These are phyloP conservation scores for Dothiorella sarmentorum DNA, from an alignment of 2,329 filamentous ascomycete species.

Conservation along the genomic window DNA sequence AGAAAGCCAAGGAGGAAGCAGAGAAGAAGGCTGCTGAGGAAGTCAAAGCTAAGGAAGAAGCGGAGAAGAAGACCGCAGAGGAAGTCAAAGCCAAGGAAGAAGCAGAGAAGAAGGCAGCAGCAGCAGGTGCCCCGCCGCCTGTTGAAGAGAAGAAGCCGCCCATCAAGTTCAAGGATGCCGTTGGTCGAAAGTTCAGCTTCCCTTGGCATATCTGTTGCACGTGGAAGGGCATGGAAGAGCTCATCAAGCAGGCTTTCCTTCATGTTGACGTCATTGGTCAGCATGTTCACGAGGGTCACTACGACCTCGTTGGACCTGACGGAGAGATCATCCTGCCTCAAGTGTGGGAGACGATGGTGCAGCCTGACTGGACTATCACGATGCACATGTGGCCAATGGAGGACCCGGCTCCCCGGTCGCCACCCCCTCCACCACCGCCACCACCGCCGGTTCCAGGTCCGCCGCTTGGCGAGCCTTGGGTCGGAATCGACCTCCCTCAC, in stretches of 20 bases:
- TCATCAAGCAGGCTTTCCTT: conserved; percentile 50
- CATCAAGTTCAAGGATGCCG: conserved; percentile 86
- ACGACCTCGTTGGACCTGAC: conserved; percentile 47
- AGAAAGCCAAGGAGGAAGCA: conserved; percentile 49
- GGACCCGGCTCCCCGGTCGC: conserved; percentile 25
- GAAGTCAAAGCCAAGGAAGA: conserved; percentile 40
- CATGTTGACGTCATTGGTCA: conserved; percentile 46
- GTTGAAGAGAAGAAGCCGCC: conserved; percentile 66
- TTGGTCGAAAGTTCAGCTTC: conserved; percentile 89
- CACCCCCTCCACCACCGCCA: conserved; percentile 5
- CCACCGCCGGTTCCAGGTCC: no score
- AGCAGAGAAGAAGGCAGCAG: conserved; percentile 45
- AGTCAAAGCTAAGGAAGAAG: conserved; percentile 38
- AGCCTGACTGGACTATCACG: conserved; percentile 47
- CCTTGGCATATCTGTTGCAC: conserved; percentile 81
- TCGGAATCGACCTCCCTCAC: conserved; percentile 3
- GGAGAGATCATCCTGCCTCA: conserved; percentile 49
- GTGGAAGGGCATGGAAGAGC: conserved; percentile 59
- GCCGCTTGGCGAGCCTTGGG: conserved; percentile 8
- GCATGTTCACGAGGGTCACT: conserved; percentile 46
- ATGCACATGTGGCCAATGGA: conserved; percentile 51
- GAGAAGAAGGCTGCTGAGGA: conserved; percentile 44
- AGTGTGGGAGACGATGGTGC: conserved; percentile 47
- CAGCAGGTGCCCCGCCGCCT: conserved; percentile 40
- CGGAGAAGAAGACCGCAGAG: conserved; percentile 45